Conservation (phyloP, 1,284 basidiomycete genomes). For the Melampsora americana region DNA sequence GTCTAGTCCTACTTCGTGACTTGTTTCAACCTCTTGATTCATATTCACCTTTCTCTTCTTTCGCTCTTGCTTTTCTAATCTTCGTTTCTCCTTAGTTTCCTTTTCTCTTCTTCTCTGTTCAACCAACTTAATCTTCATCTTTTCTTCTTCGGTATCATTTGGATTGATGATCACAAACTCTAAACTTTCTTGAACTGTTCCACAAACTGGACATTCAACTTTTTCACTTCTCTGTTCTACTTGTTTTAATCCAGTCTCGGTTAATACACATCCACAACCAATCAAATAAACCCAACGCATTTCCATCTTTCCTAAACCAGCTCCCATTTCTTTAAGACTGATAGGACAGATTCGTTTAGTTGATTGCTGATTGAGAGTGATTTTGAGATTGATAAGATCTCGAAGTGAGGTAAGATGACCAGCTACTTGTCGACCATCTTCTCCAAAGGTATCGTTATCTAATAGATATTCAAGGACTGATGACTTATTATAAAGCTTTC, state of each 20-base stretch:
- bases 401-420: constrained; percentile 73
- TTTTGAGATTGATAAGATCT: constrained; percentile 74
- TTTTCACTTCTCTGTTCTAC: constrained; percentile 44
- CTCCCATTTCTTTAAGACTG: constrained; percentile 87
- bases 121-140: constrained; percentile 30
- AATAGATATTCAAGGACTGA: constrained; percentile 80
- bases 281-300: constrained; percentile 76
- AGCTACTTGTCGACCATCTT: constrained; percentile 51
- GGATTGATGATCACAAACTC: constrained; percentile 37
- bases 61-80: constrained; percentile 35
- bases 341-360: constrained; percentile 78
- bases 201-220: constrained; percentile 40
- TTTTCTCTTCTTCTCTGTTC: constrained; percentile 31
- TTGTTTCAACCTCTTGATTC: neutral
- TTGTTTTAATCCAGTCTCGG: constrained; percentile 69
- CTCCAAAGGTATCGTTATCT: constrained; percentile 56
- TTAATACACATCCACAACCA: constrained; percentile 85
- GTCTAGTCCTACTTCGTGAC: neutral
- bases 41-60: constrained; percentile 34
- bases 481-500: constrained; percentile 91
- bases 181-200: constrained; percentile 9
- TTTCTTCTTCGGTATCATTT: constrained; percentile 26
- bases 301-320: constrained; percentile 53
- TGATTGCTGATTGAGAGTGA: constrained; percentile 68
- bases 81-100: constrained; percentile 31